A percentile compares a stretch with the other conserved stretches of the same genome.
Conservation (phyloP, 2,329 filamentous ascomycete species). For the Colletotrichum camelliae region DNA sequence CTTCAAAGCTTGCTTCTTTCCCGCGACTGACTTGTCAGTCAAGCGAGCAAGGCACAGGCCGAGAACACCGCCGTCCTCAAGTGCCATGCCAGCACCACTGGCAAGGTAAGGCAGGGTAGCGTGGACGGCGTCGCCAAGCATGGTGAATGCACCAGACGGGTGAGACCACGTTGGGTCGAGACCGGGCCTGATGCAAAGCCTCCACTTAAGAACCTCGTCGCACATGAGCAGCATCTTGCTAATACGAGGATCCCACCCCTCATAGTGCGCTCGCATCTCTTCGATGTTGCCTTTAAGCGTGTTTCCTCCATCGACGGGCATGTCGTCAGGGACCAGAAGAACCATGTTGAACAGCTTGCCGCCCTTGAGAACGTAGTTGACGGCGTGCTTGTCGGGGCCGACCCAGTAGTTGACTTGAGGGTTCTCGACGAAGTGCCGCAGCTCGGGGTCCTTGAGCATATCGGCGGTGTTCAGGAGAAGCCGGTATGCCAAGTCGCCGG, state of each 20-base stretch:
- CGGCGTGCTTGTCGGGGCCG: constrained; percentile 30
- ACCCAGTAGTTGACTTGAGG: constrained; percentile 31
- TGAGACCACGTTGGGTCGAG: constrained; percentile 61
- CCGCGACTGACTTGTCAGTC: constrained; percentile 39
- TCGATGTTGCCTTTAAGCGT: constrained; percentile 54
- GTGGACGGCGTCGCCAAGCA: constrained; percentile 69
- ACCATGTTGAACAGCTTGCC: constrained; percentile 33
- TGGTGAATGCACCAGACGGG: constrained; percentile 57
- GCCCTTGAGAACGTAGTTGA: constrained; percentile 32
- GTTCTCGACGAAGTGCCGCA: constrained; percentile 25
- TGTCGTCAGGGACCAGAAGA: constrained; percentile 49
- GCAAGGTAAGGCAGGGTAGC: constrained; percentile 69
- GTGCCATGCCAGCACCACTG: constrained; percentile 60
- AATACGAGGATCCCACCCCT: constrained; percentile 63
- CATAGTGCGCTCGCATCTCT: constrained; percentile 52
- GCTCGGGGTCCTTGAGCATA: constrained; percentile 27
- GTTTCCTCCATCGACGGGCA: constrained; percentile 31
- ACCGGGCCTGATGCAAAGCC: constrained; percentile 60
- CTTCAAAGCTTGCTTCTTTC: constrained; percentile 37
- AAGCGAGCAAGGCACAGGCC: constrained; percentile 58
- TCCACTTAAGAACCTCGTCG: constrained; percentile 65
- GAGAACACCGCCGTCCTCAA: constrained; percentile 65
- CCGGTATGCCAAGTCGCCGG: constrained; percentile 33
- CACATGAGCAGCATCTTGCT: constrained; percentile 62
- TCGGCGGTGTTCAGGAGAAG: constrained; percentile 28